These are phyloP conservation scores for Tylopilus sp. DNA, from an alignment of 1,284 basidiomycete species.

Conservation along the genomic window DNA sequence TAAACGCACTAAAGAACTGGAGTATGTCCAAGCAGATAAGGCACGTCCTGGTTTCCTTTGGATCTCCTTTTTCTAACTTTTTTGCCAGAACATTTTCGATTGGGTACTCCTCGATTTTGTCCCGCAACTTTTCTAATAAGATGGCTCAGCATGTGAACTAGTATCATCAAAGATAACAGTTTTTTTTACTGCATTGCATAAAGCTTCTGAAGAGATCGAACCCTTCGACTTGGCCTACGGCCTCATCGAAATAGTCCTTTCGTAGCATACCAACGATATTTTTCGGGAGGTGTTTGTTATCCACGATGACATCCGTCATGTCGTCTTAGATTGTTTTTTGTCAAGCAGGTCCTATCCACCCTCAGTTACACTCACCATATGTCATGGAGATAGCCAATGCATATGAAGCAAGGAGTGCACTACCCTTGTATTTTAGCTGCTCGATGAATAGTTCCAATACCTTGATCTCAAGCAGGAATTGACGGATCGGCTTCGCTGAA, in stretches of 20 bases:
- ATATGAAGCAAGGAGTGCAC: slow-evolving; percentile 18
- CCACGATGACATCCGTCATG: slow-evolving; percentile 6
- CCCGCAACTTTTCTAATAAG: slow-evolving; percentile 10
- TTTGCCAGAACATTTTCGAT: slow-evolving; percentile 9
- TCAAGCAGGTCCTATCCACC: no score
- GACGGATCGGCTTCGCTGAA: no score
- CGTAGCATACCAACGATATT: slow-evolving; percentile 24
- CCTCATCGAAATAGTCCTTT: slow-evolving; percentile 25
- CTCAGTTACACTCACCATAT: slow-evolving; percentile 7
- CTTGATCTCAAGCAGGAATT: no score
- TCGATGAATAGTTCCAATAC: slow-evolving; percentile 1
- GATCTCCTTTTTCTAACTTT: slow-evolving; percentile 15
- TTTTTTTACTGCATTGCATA: slow-evolving; percentile 21
- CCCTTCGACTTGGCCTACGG: slow-evolving; percentile 21
- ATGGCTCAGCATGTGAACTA: not conserved
- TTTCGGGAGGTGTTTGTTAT: slow-evolving; percentile 7
- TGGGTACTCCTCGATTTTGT: slow-evolving; percentile 5
- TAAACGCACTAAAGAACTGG: slow-evolving; percentile 9
- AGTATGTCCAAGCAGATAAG: slow-evolving; percentile 22
- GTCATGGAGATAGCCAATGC: slow-evolving; percentile 15
- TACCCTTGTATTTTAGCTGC: not conserved
- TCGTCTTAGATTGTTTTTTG: no score
- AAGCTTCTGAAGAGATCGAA: slow-evolving; percentile 21
- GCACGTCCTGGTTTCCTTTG: slow-evolving; percentile 18
- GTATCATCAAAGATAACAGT: no score